Conservation (phyloP, 352 stramenopile species). For the Pythium pectinolyticum region DNA sequence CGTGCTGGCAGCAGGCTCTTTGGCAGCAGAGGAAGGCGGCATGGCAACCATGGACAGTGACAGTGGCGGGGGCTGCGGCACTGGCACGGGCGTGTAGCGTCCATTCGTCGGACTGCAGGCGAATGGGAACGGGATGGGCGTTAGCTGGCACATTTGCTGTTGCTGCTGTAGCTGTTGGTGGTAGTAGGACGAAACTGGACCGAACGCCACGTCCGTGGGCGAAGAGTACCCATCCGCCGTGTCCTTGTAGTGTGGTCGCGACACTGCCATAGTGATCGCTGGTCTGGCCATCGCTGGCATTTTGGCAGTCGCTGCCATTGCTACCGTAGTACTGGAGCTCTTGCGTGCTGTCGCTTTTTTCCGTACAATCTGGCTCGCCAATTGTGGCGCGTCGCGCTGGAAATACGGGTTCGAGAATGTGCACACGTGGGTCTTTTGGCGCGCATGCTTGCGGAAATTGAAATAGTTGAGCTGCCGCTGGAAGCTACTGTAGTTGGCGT, state of each 20-base stretch:
- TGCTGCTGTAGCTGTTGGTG: constrained; percentile 1
- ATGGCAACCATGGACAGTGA: too few species aligned
- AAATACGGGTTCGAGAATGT: constrained; percentile 50
- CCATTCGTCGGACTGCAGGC: not conserved
- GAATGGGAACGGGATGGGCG: not conserved
- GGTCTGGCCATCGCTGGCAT: not conserved
- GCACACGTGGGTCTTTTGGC: constrained; percentile 33
- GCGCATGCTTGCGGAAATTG: constrained; percentile 52
- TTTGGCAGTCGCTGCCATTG: not conserved
- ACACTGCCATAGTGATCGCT: constrained; percentile 10
- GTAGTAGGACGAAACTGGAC: too few species aligned
- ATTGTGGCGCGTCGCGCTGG: constrained; percentile 51
- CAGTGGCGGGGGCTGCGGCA: too few species aligned
- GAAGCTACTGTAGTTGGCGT: constrained; percentile 85
- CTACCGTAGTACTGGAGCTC: constrained; percentile 26
- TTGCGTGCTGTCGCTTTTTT: too few species aligned
- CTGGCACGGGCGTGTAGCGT: not conserved
- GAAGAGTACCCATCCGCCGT: not conserved
- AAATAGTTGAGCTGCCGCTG: constrained; percentile 88
- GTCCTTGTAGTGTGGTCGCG: not conserved
- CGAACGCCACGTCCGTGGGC: constrained; percentile 9
- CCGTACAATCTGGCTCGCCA: constrained; percentile 62
- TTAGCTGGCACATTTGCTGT: not conserved
- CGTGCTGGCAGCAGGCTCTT: too few species aligned
- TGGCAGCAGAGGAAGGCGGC: too few species aligned